Evolutionary conservation across 2,329 filamentous ascomycete species (phyloP), one percentile per base, ranked within the genome.

Genomic region (Aspergillus novofumigatus): DNA sequence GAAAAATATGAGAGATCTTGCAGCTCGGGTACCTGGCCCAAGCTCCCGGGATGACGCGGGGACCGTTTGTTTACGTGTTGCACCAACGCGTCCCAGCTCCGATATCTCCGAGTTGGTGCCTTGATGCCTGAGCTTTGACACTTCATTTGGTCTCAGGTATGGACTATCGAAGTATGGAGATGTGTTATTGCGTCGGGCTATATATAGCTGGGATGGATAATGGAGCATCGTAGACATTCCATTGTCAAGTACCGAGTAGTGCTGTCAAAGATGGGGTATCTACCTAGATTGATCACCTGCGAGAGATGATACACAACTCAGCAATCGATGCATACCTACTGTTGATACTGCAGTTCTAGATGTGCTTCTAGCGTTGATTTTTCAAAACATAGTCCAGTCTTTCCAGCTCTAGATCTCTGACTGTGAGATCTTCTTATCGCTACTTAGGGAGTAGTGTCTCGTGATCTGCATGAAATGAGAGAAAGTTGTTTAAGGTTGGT

Each of bases 21-120:
- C 42, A 45, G 42, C 42, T 45, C 42, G 14, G 44, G 20, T 23
- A 47, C 21, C 11, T 47, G 64, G 64, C 64, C 64, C 59, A 59
- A 65, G 62, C 61, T 66, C 59, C 58, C 23, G 14, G 8, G 44
- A 51, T 61, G 56, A 64, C 64, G 62, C 62, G 61, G 51, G 54
- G 55, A 45, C 42, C 23, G 26, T 54, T 62, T 65, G 63, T 65
- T 65, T 66, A 66, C 64, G 56, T 59, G 57, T 59, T 52, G 54
- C 49, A 47, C 10, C 20, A 49, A 61, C 63, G 62, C 63, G 63
- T 63, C 55, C 38, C 51, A 53, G 44, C 56, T 59, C 63, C 63
- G 62, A 57, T 63, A 63, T 59, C 57, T 60, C 63, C 63, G 63
- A 44, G 44, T 20, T 20, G 23, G 28, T 48, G 55, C 47, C 45